Conservation (phyloP, 1,139 yeast genomes). For the Spathaspora sp. region DNA sequence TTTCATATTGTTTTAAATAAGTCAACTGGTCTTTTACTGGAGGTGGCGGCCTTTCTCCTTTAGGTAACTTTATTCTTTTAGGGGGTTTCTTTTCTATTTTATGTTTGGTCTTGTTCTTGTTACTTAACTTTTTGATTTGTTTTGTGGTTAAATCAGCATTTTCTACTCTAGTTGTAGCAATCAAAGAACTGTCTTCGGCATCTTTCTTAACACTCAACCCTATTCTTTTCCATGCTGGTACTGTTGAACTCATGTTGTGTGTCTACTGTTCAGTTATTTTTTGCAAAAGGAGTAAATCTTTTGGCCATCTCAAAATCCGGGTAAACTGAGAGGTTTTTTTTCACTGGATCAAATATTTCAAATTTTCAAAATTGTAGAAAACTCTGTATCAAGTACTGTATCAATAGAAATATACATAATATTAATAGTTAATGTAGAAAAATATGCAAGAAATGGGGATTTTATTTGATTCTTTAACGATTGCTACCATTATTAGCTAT, state of each 20-base stretch:
- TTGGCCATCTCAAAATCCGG: conserved; percentile 5
- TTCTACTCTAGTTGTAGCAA: conserved; percentile 41
- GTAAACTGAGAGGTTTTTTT: background rate
- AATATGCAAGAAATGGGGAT: background rate
- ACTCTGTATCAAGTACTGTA: too few species aligned
- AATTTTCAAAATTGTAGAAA: background rate
- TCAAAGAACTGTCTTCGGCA: conserved; percentile 38
- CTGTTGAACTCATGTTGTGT: conserved; percentile 12
- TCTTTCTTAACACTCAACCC: conserved; percentile 63
- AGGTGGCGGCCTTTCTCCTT: conserved; percentile 68
- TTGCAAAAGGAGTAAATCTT: too few species aligned
- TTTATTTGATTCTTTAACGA: background rate
- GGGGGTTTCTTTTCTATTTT: conserved; percentile 47
- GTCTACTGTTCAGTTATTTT: too few species aligned
- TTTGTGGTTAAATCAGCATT: conserved; percentile 46
- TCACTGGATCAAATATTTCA: background rate
- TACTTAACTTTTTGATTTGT: conserved; percentile 43
- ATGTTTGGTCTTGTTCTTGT: conserved; percentile 25
- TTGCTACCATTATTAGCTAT: background rate
- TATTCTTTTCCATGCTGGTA: conserved; percentile 92
- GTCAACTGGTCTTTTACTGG: conserved; percentile 81
- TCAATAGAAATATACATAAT: background rate
- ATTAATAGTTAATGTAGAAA: background rate
- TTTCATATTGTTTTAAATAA: conserved; percentile 65
- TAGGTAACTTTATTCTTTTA: conserved; percentile 74